Evolutionary conservation across 2,329 filamentous ascomycete species (phyloP).

Genomic region (Aspergillus hortae): DNA sequence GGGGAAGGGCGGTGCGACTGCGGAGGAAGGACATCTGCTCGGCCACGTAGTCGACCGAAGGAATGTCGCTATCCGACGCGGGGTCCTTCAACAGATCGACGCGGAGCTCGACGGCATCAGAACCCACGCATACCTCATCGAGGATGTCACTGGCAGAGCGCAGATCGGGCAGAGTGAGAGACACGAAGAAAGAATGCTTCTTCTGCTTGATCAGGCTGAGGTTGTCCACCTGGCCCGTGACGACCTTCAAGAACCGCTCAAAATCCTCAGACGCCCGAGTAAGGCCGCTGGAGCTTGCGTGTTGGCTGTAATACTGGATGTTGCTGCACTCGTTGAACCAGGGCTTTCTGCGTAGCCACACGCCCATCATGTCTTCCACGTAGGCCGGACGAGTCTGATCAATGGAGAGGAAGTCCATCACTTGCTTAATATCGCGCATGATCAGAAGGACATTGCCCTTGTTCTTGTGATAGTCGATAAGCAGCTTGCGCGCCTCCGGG

Average conservation of each 20-base stretch:
- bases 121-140: slow-evolving; percentile 71
- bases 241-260: slow-evolving; percentile 64
- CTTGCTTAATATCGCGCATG: slow-evolving; percentile 79
- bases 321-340: slow-evolving; percentile 95
- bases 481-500: slow-evolving; percentile 70
- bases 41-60: slow-evolving; percentile 70
- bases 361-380: slow-evolving; percentile 83
- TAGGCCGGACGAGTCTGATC: slow-evolving; percentile 93
- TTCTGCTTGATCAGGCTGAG: slow-evolving; percentile 61
- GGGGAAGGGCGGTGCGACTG: slow-evolving; percentile 66
- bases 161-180: slow-evolving; percentile 77
- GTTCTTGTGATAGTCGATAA: slow-evolving; percentile 67
- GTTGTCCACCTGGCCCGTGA: slow-evolving; percentile 59
- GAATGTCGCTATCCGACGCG: slow-evolving; percentile 53
- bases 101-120: slow-evolving; percentile 90
- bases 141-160: slow-evolving; percentile 61
- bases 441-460: slow-evolving; percentile 85
- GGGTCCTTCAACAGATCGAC: slow-evolving; percentile 83
- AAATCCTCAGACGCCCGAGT: slow-evolving; percentile 64
- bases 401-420: slow-evolving; percentile 81
- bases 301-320: slow-evolving; percentile 84
- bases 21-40: slow-evolving; percentile 79
- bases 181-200: slow-evolving; percentile 83
- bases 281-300: slow-evolving; percentile 49
- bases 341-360: slow-evolving; percentile 82